Evolutionary conservation across 495 filamentous ascomycete species (phyloP), one percentile per base, ranked within the genome.

Genomic region (Penicillium bovifimosum): DNA sequence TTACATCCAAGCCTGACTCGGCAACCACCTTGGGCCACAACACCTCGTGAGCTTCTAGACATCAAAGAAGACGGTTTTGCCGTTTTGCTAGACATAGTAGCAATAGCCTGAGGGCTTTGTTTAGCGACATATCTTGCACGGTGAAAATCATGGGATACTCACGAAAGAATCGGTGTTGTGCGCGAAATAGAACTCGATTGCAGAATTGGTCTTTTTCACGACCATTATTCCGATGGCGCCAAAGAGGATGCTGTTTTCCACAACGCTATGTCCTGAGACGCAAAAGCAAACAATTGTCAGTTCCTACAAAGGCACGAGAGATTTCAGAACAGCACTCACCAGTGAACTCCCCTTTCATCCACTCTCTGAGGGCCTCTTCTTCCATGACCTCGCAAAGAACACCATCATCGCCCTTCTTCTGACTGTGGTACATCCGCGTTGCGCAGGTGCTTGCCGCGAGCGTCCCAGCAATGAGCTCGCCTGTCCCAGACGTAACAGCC

Each of bases 381-480:
- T 96, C 91, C 26, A 80, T 80, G 0, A 77, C 77, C 32, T 82
- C 74, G 26, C 79, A 72, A n/a, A 85, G 81, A 2, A 64, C 66
- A 13, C 88, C 90, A 10, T 75, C 77, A 6, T 71, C 65, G 11
- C 74, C 75, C 52, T 78, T 84, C 29, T 77, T 78, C 14, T 80
- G 80, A 36, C 77, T 75, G 47, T 85, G 80, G 59, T 86, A 92
- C 13, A 96, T 66, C 0, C 90, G 80, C 40, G 84, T 82, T 2
- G 89, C 87, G 65, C 89, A 91, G 43, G 81, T 85, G 33, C 79
- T 79, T 0, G 91, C 90, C 10, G 90, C 90, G 71, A 89, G 77
- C 1, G 90, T 92, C 1, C 92, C 92, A 6, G 90, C 89, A 82
- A 98, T 96, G 62, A 97, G 93, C 73, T 98, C 93, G 32, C 93